A percentile compares a stretch with the other conserved stretches of the same genome.
phyloP scores from a whole-genome alignment of 257 asterid species.

The Nicotiana obtusifolia region DNA sequence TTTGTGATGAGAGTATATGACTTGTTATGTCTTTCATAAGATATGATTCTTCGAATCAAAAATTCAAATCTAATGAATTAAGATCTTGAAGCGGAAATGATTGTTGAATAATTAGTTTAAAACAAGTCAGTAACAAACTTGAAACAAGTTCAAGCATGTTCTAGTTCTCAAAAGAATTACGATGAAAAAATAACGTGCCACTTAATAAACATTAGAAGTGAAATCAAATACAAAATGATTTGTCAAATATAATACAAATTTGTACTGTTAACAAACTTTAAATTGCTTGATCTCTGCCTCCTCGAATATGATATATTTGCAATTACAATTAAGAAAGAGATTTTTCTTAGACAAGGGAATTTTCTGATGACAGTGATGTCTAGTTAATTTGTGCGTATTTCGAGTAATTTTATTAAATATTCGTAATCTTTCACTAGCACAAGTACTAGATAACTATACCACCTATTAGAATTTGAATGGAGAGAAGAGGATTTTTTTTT shows the following conservation, averaged over 20 bases:
- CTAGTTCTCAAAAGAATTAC: background rate
- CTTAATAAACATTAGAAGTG: background rate
- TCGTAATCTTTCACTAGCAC: rapidly evolving
- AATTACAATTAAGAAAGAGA: no score
- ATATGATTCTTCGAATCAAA: no score
- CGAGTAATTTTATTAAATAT: no score
- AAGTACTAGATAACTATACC: no score
- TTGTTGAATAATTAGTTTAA: background rate
- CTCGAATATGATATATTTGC: no score
- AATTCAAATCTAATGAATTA: background rate
- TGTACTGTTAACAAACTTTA: background rate
- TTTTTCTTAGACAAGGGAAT: no score
- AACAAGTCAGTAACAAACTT: background rate
- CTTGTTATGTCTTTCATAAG: no score
- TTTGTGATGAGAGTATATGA: no score
- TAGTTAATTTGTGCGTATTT: no score
- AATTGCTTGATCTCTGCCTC: background rate
- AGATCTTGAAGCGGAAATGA: background rate
- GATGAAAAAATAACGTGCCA: background rate
- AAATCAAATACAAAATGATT: background rate
- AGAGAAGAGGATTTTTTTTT: no score
- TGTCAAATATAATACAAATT: background rate
- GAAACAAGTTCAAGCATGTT: background rate
- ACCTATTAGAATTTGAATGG: no score
- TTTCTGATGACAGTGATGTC: no score